Evolutionary conservation across 352 stramenopile genomes (phyloP).

Genomic region (Phytophthora constricta): DNA sequence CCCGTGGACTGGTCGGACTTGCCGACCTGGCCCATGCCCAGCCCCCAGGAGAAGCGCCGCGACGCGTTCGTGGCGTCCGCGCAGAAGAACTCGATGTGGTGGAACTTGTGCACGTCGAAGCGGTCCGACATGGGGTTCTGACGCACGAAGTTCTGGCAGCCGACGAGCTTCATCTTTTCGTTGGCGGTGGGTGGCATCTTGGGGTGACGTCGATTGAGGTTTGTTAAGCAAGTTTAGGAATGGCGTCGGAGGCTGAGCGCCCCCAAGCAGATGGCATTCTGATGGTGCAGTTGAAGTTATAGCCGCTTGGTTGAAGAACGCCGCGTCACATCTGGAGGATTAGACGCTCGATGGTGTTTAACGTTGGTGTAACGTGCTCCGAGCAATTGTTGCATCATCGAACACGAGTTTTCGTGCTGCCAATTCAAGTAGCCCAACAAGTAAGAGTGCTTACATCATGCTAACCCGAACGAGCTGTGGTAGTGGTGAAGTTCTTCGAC

Average conservation of each 20-base stretch:
- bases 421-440: no score
- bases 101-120: conserved; percentile 82
- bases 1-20: conserved; percentile 90
- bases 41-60: conserved; percentile 82
- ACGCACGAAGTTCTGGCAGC: conserved; percentile 78
- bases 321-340: conserved; percentile 3
- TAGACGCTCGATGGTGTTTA: no score
- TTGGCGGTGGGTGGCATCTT: conserved; percentile 27
- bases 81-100: conserved; percentile 90
- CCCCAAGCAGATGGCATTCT: not conserved
- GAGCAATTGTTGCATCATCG: no score
- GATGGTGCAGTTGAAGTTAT: not conserved
- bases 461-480: no score
- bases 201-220: not conserved
- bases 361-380: no score
- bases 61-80: conserved; percentile 78
- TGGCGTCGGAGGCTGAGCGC: not conserved
- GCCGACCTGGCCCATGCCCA: conserved; percentile 83
- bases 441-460: no score
- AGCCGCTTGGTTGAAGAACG: not conserved
- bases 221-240: conserved; percentile 13
- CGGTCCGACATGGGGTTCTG: conserved; percentile 79
- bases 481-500: no score
- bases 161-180: conserved; percentile 56
- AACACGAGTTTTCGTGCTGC: no score